These are phyloP conservation scores for Nakaseomyces nivariensis DNA, from an alignment of 1,139 yeast genomes.

Conservation along the genomic window DNA sequence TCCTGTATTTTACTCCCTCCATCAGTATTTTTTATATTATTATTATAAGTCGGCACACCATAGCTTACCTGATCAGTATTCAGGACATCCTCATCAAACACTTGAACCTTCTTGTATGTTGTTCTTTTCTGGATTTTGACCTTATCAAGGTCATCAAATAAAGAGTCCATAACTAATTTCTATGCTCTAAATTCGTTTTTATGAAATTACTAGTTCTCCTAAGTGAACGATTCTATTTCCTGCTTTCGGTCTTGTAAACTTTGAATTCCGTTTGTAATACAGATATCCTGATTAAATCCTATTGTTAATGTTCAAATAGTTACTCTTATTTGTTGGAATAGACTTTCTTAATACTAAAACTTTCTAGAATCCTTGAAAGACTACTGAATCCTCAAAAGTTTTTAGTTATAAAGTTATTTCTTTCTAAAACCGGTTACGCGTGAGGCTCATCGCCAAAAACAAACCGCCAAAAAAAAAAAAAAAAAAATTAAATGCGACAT, in stretches of 20 bases:
- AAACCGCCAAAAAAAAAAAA: neutral
- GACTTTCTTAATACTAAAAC: too few species aligned
- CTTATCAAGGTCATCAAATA: constrained; percentile 12
- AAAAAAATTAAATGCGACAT: neutral
- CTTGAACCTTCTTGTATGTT: constrained; percentile 17
- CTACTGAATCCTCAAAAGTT: too few species aligned
- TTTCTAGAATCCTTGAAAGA: too few species aligned
- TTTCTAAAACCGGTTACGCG: neutral
- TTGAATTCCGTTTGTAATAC: too few species aligned
- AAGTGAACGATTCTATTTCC: too few species aligned
- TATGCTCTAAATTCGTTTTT: neutral
- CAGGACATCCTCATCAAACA: constrained; percentile 2
- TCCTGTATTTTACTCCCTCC: constrained; percentile 5
- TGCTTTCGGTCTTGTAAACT: too few species aligned
- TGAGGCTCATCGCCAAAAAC: neutral
- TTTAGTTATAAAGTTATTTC: too few species aligned
- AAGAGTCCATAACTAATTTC: constrained; percentile 15
- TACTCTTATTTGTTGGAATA: too few species aligned
- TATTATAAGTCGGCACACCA: neutral
- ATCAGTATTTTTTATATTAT: neutral
- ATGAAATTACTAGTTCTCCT: neutral
- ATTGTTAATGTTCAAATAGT: too few species aligned
- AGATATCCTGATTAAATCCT: too few species aligned
- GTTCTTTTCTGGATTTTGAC: constrained; percentile 16
- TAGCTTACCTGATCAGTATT: neutral